Evolutionary conservation across 1,284 basidiomycete genomes (phyloP).

Genomic region (Ustilago trichophora): DNA sequence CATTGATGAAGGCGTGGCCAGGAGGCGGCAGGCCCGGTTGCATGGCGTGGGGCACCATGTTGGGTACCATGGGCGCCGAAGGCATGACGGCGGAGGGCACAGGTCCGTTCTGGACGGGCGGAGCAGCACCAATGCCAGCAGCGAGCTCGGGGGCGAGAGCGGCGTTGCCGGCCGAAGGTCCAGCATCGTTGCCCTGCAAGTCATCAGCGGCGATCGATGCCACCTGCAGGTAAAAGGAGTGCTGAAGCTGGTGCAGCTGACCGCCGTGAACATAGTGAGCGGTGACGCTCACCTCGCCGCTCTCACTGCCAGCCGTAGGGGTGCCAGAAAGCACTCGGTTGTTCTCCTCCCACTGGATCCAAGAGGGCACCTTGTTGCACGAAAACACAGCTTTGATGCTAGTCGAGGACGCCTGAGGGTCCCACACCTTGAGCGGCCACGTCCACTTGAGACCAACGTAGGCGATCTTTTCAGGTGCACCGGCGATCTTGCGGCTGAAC

Average conservation of each 20-base stretch:
- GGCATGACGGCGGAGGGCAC: conserved; percentile 5
- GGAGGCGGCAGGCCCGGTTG: conserved; percentile 21
- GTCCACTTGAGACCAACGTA: conserved; percentile 78
- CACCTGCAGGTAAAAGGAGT: conserved; percentile 59
- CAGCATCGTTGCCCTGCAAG: conserved; percentile 26
- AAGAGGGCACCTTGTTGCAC: conserved; percentile 81
- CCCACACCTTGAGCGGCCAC: conserved; percentile 95
- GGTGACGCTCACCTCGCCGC: conserved; percentile 56
- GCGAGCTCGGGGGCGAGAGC: conserved; percentile 16
- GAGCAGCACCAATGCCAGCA: conserved; percentile 2
- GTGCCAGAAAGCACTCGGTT: conserved; percentile 55
- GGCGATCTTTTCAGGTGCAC: conserved; percentile 72
- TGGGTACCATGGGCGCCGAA: not conserved
- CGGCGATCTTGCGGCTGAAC: conserved; percentile 73
- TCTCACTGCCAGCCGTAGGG: conserved; percentile 44
- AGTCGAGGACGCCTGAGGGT: conserved; percentile 76
- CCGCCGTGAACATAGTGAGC: conserved; percentile 57
- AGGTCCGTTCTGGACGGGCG: not conserved
- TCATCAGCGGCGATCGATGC: conserved; percentile 39
- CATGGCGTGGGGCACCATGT: conserved; percentile 24
- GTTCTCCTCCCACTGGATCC: conserved; percentile 84
- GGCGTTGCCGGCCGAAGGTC: conserved; percentile 15
- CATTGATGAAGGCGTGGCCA: conserved; percentile 41
- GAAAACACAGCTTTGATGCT: conserved; percentile 78
- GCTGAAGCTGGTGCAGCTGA: conserved; percentile 60